Evolutionary conservation across 768 basidiomycete genomes (phyloP), one percentile per base, ranked within the genome.

Genomic region (Artomyces pyxidatus): DNA sequence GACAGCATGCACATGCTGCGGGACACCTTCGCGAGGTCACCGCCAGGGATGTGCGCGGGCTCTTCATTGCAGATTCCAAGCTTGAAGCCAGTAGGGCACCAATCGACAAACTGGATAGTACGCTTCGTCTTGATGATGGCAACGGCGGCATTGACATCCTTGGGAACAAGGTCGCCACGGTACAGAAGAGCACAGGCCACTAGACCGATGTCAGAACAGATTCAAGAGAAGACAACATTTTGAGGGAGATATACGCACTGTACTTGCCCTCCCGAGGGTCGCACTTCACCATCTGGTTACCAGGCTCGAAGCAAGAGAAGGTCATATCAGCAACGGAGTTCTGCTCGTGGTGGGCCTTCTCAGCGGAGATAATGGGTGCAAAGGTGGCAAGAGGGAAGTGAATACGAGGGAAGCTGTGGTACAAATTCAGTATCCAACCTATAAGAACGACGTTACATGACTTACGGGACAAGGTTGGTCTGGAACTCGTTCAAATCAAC

Each of bases 1-100:
- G 82, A 83, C 58, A 87, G 62, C 85, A 86, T 87, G 69, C 85
- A 87, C 62, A 87, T 74, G 47, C 78, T 80, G 54, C 85, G 75
- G 21, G 83, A 80, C 39, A 85, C 84, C 68, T 82, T 83, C 50
- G 85, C 85, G 39, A 86, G 73, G 58, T 87, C 85, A 48, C 85
- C 85, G 19, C 82, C 82, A 17, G 85, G 85, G 37, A 87, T 81
- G 60, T 78, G 73, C 25, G 85, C 82, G 3, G 85, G 81, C 30
- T 84, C 76, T 65, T 87, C 84, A 65, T 85, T 85, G 69, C 84
- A 87, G 62, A 87, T 81, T 62, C 85, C 85, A 12, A 72, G 72
- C 68, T 85, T 85, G 80, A 85, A 85, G 48, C 85, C 85, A 47
- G 85, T 87, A 23, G 81, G 80, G 63, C 79, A 82, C 83, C 83